These are phyloP conservation scores for Potentilla sterilis DNA, from an alignment of 306 rosid species.

Conservation along the genomic window DNA sequence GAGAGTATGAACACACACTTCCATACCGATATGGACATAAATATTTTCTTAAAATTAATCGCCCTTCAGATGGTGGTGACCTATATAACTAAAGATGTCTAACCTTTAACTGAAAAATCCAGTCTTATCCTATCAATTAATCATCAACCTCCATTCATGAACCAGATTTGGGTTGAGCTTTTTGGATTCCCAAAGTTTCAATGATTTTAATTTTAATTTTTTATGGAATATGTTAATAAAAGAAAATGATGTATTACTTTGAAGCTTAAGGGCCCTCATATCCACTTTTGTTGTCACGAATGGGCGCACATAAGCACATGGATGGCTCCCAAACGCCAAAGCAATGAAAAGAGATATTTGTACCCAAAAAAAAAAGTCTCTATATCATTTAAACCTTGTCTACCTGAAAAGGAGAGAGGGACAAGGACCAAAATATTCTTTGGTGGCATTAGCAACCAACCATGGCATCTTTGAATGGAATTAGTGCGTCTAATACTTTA, in stretches of 20 bases:
- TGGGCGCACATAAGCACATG: constrained; percentile 31
- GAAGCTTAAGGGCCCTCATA: constrained; percentile 26
- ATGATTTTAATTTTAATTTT: not conserved
- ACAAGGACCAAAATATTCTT: not conserved
- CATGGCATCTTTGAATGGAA: constrained; percentile 18
- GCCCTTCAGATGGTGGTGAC: not conserved
- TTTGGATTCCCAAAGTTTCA: constrained; percentile 17
- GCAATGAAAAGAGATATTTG: constrained; percentile 12
- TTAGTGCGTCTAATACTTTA: not conserved
- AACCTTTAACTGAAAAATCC: not conserved
- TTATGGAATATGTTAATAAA: not conserved
- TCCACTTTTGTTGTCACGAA: constrained; percentile 34
- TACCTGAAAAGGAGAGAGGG: constrained; percentile 30
- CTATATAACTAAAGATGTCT: not conserved
- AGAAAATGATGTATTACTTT: not conserved
- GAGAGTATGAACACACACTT: too few relatives aligned
- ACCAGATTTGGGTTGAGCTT: not conserved
- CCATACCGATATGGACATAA: too few relatives aligned
- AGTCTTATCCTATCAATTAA: not conserved
- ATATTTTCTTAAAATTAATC: too few relatives aligned
- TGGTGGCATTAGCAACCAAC: constrained; percentile 13
- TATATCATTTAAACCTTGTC: constrained; percentile 27
- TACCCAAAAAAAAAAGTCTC: not conserved
- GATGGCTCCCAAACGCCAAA: constrained; percentile 17
- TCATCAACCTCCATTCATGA: constrained; percentile 3